These are phyloP conservation scores for Chrysanthemum makinoi DNA, from an alignment of 129 eudicot species.

Conservation along the genomic window DNA sequence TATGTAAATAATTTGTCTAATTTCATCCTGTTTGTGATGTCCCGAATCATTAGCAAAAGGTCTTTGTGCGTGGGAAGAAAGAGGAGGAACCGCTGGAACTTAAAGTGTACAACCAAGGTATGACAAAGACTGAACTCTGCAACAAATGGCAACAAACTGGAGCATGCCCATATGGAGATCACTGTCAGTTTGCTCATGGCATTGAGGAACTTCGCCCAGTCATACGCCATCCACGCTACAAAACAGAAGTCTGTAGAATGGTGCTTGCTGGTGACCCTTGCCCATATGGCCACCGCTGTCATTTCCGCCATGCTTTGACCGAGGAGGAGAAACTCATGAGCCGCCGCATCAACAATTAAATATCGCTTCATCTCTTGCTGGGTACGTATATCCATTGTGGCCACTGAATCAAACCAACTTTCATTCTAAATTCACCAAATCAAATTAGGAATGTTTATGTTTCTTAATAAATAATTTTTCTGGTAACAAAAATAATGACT, in stretches of 20 bases:
- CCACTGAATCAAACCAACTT: slow-evolving; percentile 8
- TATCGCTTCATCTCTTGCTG: slow-evolving; percentile 19
- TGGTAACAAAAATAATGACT: slow-evolving; percentile 26
- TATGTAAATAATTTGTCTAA: slow-evolving; percentile 4
- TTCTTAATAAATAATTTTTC: slow-evolving; percentile 35
- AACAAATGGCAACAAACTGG: slow-evolving; percentile 98
- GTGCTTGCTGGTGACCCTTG: slow-evolving; percentile 73
- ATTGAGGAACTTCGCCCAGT: slow-evolving; percentile 84
- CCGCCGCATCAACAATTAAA: slow-evolving; percentile 25
- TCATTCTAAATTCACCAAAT: slow-evolving; percentile 18
- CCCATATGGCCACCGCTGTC: slow-evolving; percentile 97
- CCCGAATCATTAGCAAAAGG: slow-evolving; percentile 51
- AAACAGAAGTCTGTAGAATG: slow-evolving; percentile 96
- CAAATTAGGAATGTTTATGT: slow-evolving; percentile 29
- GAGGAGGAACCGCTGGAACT: slow-evolving; percentile 61
- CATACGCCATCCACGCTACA: slow-evolving; percentile 94
- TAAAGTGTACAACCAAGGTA: slow-evolving; percentile 78
- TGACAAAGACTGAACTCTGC: slow-evolving; percentile 92
- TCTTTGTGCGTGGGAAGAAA: slow-evolving; percentile 60
- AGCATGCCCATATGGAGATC: slow-evolving; percentile 79
- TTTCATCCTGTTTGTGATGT: slow-evolving; percentile 6
- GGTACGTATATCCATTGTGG: not conserved
- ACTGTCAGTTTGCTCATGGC: slow-evolving; percentile 95
- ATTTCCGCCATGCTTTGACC: slow-evolving; percentile 83
- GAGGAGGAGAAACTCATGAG: slow-evolving; percentile 62